Evolutionary conservation across 345 rosid genomes (phyloP).

Genomic region (Eucalyptus victrix): DNA sequence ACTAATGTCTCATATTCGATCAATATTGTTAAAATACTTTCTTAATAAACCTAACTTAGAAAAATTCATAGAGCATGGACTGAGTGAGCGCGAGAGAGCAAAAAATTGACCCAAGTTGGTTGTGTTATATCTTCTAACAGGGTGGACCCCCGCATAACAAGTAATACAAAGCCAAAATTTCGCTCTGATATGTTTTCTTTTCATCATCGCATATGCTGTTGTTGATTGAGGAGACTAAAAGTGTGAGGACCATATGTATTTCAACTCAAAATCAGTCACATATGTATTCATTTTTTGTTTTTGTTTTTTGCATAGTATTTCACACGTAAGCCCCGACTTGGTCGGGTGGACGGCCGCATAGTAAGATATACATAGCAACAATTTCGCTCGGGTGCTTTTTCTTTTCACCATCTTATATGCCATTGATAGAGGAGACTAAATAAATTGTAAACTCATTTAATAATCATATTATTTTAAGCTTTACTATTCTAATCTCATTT

Average conservation of each 20-base stretch:
- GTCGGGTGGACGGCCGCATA: neutral
- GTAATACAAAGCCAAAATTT: neutral
- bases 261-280: neutral
- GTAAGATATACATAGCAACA: neutral
- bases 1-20: neutral
- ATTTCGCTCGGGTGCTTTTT: neutral
- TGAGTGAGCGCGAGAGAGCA: neutral
- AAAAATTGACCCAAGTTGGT: neutral
- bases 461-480: too few relatives aligned
- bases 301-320: neutral
- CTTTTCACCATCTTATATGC: neutral
- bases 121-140: neutral
- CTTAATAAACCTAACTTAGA: too few relatives aligned
- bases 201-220: neutral
- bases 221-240: neutral
- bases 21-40: too few relatives aligned
- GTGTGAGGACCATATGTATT: neutral
- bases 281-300: too few relatives aligned
- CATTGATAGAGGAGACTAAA: neutral
- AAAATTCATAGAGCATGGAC: neutral
- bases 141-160: neutral
- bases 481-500: too few relatives aligned
- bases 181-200: neutral
- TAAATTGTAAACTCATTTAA: too few relatives aligned
- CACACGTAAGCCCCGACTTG: neutral